Evolutionary conservation across 805 yeast species (phyloP).

Genomic region (Deakozyma indianensis): DNA sequence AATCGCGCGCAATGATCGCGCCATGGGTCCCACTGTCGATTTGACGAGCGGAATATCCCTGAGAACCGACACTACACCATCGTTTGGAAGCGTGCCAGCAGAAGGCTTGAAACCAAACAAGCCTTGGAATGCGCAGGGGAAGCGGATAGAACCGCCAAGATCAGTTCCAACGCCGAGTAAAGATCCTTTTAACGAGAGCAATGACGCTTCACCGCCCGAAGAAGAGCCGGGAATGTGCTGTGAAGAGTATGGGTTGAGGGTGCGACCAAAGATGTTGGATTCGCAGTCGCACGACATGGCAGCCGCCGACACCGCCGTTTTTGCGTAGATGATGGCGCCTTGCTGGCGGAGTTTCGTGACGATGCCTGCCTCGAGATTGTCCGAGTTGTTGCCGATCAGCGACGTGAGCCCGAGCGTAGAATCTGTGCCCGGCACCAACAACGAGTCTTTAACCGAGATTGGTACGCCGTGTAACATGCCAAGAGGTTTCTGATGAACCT

Average conservation of each 20-base stretch:
- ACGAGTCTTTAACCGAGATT: slow-evolving; percentile 40
- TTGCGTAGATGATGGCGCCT: slow-evolving; percentile 42
- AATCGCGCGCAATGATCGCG: background rate
- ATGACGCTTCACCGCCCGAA: slow-evolving; percentile 44
- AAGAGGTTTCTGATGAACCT: slow-evolving; percentile 31
- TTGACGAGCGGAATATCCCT: background rate
- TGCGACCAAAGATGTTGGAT: slow-evolving; percentile 31
- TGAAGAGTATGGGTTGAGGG: slow-evolving; percentile 32
- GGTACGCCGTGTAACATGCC: slow-evolving; percentile 63
- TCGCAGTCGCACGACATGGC: slow-evolving; percentile 36
- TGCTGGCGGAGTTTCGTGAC: slow-evolving; percentile 27
- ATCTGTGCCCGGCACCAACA: slow-evolving; percentile 32
- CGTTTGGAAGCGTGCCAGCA: slow-evolving; percentile 26
- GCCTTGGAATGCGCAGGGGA: slow-evolving; percentile 32
- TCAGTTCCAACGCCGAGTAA: slow-evolving; percentile 42
- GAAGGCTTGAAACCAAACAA: slow-evolving; percentile 36
- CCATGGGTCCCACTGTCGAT: background rate
- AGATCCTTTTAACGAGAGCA: slow-evolving; percentile 29
- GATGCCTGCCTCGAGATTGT: slow-evolving; percentile 20
- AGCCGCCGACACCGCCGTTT: slow-evolving; percentile 40
- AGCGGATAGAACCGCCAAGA: slow-evolving; percentile 39
- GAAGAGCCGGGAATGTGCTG: slow-evolving; percentile 38
- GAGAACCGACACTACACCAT: background rate
- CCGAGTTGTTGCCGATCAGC: slow-evolving; percentile 23
- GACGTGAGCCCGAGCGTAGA: slow-evolving; percentile 36